phyloP scores from a whole-genome alignment of 2,329 filamentous ascomycete species.

The Dactylellina parvicollis region DNA sequence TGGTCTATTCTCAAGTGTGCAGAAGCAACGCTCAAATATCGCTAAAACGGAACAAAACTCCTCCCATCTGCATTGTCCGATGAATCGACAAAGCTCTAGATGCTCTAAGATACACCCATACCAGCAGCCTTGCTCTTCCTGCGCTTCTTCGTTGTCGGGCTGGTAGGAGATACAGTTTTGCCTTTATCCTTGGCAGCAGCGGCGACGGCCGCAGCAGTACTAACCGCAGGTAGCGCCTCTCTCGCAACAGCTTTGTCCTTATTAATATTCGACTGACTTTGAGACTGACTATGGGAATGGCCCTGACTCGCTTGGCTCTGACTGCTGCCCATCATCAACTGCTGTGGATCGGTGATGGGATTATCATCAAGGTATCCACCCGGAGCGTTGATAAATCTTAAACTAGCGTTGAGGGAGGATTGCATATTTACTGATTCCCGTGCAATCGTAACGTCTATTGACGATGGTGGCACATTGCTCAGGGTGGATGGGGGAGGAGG shows the following conservation, averaged over 20 bases:
- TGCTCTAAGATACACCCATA: conserved; percentile 7
- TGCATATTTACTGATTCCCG: conserved; percentile 61
- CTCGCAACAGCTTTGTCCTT: conserved; percentile 41
- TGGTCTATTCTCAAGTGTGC: neutral
- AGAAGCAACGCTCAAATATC: neutral
- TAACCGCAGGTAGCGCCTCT: conserved; percentile 41
- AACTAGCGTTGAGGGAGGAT: conserved; percentile 62
- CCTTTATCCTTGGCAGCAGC: conserved; percentile 45
- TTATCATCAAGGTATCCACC: conserved; percentile 75
- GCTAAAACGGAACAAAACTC: neutral
- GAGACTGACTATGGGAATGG: conserved; percentile 30
- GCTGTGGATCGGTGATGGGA: conserved; percentile 69
- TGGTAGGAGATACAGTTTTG: conserved; percentile 47
- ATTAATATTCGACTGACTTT: conserved; percentile 30
- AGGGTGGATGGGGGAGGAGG: conserved; percentile 57
- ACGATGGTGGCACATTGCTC: conserved; percentile 56
- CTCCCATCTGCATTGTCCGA: too few relatives aligned
- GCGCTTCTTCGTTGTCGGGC: conserved; percentile 49
- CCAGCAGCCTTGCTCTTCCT: conserved; percentile 51
- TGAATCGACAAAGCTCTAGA: neutral
- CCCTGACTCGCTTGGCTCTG: conserved; percentile 33
- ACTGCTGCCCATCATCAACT: conserved; percentile 51
- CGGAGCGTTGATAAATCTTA: conserved; percentile 68
- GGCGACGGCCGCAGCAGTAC: conserved; percentile 36
- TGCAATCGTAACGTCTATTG: conserved; percentile 58